Conservation (phyloP, 306 rosid species). For the Coriaria nepalensis region DNA sequence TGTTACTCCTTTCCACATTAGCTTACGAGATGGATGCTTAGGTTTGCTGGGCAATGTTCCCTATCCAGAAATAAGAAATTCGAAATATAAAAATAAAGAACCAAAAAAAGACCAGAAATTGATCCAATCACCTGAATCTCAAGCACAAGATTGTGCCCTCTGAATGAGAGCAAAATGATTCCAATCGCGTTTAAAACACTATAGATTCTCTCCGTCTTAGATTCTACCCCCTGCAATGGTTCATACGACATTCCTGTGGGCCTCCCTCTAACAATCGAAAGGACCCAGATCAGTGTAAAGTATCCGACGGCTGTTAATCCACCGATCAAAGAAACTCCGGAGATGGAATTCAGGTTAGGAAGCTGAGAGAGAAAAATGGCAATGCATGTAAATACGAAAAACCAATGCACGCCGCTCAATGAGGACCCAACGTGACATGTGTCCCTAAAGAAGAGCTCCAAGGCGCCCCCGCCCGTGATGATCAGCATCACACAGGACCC, state of each 20-base stretch:
- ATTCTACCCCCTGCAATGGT: not conserved
- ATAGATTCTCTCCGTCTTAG: constrained; percentile 9
- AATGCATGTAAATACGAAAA: constrained; percentile 30
- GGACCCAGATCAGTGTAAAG: constrained; percentile 38
- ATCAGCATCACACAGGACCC: constrained; percentile 70
- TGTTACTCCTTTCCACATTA: constrained; percentile 40
- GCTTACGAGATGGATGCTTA: constrained; percentile 18
- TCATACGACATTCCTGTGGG: constrained; percentile 17
- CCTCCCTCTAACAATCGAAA: constrained; percentile 32
- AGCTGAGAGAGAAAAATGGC: constrained; percentile 45
- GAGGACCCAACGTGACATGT: constrained; percentile 20
- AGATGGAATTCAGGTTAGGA: constrained; percentile 50
- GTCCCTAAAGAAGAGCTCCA: constrained; percentile 23
- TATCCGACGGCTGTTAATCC: constrained; percentile 22
- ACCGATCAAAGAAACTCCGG: constrained; percentile 38
- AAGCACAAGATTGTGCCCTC: constrained; percentile 66
- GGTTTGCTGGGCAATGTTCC: constrained; percentile 53
- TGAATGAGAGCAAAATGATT: constrained; percentile 30
- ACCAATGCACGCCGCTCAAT: constrained; percentile 31
- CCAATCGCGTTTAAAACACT: constrained; percentile 37
- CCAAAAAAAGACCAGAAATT: too few species aligned
- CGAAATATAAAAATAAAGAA: too few species aligned
- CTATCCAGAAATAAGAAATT: too few species aligned
- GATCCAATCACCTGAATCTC: constrained; percentile 80
- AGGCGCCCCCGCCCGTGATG: constrained; percentile 57